phyloP scores from a whole-genome alignment of 129 eudicot genomes.

The Saposhnikovia divaricata region DNA sequence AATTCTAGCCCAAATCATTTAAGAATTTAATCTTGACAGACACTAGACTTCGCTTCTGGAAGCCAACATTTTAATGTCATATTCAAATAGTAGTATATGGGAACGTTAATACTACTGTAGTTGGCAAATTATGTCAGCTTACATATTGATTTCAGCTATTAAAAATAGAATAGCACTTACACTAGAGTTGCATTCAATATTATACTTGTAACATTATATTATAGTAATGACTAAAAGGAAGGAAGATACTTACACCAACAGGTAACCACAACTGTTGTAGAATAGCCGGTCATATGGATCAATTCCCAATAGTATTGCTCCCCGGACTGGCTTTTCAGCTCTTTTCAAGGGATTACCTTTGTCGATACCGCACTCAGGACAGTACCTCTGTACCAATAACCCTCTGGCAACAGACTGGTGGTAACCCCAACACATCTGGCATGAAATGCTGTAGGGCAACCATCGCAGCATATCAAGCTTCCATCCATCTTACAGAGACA shows the following conservation, averaged over 20 bases:
- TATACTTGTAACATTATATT: too few species aligned
- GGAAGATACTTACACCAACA: conserved; percentile 75
- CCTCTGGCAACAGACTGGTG: conserved; percentile 68
- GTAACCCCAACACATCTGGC: conserved; percentile 82
- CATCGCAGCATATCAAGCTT: conserved; percentile 90
- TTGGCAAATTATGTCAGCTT: background rate
- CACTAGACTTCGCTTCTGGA: background rate
- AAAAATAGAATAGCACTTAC: background rate
- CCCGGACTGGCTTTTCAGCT: conserved; percentile 48
- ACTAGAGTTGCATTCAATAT: too few species aligned
- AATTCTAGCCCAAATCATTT: background rate
- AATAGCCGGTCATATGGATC: conserved; percentile 66
- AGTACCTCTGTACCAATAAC: conserved; percentile 96
- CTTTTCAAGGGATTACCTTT: conserved; percentile 37
- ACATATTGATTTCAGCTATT: background rate
- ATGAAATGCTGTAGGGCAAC: conserved; percentile 97
- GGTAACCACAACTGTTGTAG: conserved; percentile 74
- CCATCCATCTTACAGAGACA: conserved; percentile 96
- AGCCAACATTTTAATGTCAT: background rate
- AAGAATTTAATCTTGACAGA: too few species aligned
- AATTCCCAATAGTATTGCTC: conserved; percentile 71
- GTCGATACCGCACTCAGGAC: conserved; percentile 80
- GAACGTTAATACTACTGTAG: background rate
- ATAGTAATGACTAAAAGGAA: background rate
- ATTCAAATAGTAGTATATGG: background rate